These are phyloP conservation scores for Rosa lucieae DNA, from an alignment of 306 rosid species.

Conservation along the genomic window DNA sequence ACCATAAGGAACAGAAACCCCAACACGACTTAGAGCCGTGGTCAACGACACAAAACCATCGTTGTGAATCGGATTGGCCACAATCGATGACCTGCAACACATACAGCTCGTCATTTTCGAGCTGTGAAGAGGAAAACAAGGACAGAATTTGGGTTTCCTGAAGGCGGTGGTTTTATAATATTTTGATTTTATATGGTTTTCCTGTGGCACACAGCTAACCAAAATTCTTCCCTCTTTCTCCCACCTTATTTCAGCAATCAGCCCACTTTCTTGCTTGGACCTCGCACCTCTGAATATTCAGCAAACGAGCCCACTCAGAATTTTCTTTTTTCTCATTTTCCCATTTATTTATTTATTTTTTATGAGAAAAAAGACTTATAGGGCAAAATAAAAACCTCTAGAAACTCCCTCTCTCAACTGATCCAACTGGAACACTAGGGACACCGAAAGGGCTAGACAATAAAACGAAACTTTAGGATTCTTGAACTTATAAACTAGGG, in stretches of 20 bases:
- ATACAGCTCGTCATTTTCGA: conserved; percentile 41
- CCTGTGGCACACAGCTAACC: conserved; percentile 6
- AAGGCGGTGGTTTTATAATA: not conserved
- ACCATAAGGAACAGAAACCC: conserved; percentile 21
- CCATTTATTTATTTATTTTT: no score
- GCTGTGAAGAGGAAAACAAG: not conserved
- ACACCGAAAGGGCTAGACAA: no score
- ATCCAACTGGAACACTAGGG: no score
- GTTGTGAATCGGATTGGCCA: conserved; percentile 22
- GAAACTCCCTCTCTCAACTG: no score
- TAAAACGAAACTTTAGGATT: no score
- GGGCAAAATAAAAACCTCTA: no score
- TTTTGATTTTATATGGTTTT: not conserved
- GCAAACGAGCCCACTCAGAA: no score
- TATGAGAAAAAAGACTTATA: no score
- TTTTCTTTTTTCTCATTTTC: no score
- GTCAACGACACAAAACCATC: conserved; percentile 27
- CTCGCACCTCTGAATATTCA: not conserved
- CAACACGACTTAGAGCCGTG: conserved; percentile 8
- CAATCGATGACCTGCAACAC: conserved; percentile 23
- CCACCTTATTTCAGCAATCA: no score
- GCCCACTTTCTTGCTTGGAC: conserved; percentile 5
- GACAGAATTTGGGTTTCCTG: not conserved
- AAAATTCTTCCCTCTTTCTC: not conserved
- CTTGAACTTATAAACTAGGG: no score